Percentiles rank a stretch among this genome's conserved stretches.
phyloP scores from a whole-genome alignment of 495 filamentous ascomycete genomes.

The Jackrogersella minutella region DNA sequence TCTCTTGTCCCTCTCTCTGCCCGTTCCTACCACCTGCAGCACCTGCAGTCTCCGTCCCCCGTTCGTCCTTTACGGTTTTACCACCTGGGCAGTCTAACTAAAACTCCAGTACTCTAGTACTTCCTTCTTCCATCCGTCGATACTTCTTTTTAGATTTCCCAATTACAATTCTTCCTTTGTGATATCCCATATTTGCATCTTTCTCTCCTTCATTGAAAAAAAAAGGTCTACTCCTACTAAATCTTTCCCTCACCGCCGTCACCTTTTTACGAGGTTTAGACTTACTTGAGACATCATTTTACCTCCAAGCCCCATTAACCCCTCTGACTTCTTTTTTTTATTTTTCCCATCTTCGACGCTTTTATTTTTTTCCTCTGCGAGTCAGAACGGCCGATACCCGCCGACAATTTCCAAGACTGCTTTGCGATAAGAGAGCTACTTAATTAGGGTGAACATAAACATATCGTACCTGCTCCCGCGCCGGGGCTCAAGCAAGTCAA shows the following conservation, averaged over 20 bases:
- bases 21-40: too few relatives aligned
- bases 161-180: constrained; percentile 32
- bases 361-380: constrained; percentile 23
- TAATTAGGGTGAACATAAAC: constrained; percentile 30
- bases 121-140: constrained; percentile 23
- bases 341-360: constrained; percentile 8
- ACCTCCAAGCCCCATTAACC: constrained; percentile 20
- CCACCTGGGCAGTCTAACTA: background rate
- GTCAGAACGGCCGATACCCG: constrained; percentile 40
- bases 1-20: background rate
- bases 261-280: constrained; percentile 24
- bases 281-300: constrained; percentile 35
- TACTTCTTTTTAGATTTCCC: constrained; percentile 27
- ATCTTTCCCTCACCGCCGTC: constrained; percentile 37
- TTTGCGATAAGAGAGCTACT: constrained; percentile 42
- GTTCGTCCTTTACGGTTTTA: background rate
- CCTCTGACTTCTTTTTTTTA: constrained; percentile 32
- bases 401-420: constrained; percentile 32
- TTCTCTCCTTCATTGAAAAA: constrained; percentile 14
- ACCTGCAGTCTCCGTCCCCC: background rate
- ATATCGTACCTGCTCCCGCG: constrained; percentile 35
- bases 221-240: too few relatives aligned
- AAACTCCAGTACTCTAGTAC: constrained; percentile 22
- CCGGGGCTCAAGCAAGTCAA: constrained; percentile 50
- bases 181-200: constrained; percentile 13